These are phyloP conservation scores for Bolboschoenoplectus hybrid DNA, from an alignment of 202 grass and related monocot genomes.

Conservation along the genomic window DNA sequence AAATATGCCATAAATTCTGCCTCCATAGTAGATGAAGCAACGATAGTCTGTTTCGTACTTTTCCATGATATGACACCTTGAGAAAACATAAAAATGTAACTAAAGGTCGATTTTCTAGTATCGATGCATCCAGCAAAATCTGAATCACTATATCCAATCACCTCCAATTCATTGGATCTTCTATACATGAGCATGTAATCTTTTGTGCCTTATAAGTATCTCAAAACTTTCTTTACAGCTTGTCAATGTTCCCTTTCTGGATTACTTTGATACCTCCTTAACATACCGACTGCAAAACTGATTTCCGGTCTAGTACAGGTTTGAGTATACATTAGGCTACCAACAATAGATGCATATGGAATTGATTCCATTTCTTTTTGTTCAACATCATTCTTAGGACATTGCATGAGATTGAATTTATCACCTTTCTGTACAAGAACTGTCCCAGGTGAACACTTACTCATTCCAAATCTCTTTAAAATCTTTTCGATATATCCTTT, in stretches of 20 bases:
- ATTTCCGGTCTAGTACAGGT: constrained; percentile 30
- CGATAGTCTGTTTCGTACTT: neutral
- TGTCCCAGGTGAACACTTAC: neutral
- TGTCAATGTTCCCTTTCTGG: constrained; percentile 16
- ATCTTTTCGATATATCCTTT: constrained; percentile 28
- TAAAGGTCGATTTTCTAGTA: constrained; percentile 6
- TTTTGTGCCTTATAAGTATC: neutral
- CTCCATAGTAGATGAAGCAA: neutral
- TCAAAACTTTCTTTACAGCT: constrained; percentile 6
- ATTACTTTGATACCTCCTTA: constrained; percentile 37
- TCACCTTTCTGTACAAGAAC: constrained; percentile 24
- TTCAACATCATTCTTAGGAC: neutral
- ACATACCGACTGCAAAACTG: constrained; percentile 11
- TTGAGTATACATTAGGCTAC: constrained; percentile 33
- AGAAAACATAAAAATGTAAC: neutral
- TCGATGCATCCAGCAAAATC: neutral
- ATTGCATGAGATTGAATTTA: constrained; percentile 30
- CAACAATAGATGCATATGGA: no score
- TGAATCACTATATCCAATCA: neutral
- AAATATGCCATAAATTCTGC: constrained; percentile 17
- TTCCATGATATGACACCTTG: neutral
- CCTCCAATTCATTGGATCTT: neutral
- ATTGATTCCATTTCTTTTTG: no score
- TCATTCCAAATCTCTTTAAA: constrained; percentile 17
- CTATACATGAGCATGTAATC: neutral